Base-by-base conservation (phyloP, 352 stramenopile genomes). In the Phytophthora constricta region DNA sequence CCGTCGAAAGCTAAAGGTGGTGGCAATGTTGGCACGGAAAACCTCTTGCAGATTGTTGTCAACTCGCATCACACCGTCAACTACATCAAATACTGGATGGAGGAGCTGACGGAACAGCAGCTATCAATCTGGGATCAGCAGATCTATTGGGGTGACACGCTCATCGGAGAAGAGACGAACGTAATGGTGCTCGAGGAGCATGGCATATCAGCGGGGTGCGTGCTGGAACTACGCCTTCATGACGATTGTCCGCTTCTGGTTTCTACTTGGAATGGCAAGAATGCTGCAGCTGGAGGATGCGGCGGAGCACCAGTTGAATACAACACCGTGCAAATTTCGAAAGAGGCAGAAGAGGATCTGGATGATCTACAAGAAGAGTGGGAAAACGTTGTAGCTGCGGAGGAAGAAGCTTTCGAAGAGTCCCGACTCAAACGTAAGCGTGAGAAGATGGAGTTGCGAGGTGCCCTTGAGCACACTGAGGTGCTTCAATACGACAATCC, bases 71-170 rank as follows among this genome's bases (percentile, higher is more conserved):
- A 92, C 49, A 92, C 84, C 2, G 72, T 93, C 33, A 93, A 92
- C 70, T 91, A 89, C 54, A 90, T 93, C 46, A 93, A 93, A 51
- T 79, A 90, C 52, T 92, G 80, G 78, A 89, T 93, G 76, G 86
- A 93, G 68, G 86, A 91, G 46, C 60, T 93, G 4, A 89, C 84
- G 14, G 86, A 91, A 31, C 83, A 93, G 57, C 85, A 92, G 31
- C 66, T 93, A 25, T 92, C 86, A 7, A 84, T 91, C 42, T 93
- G 83, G 83, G 86, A 93, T 37, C 86, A 93, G 55, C 86, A 93
- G 43, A 76, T 93, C 17, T 87, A 83, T 25, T 93, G 86, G 86
- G 75, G 82, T 39, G 86, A 91, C 58, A 93, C 86, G 9, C 51
- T 91, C 5, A 89, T 93, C 25, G 86, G 86, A 5, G 86, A 93